These are phyloP conservation scores for Henckelia pumila DNA, from an alignment of 257 asterid species.

Conservation along the genomic window DNA sequence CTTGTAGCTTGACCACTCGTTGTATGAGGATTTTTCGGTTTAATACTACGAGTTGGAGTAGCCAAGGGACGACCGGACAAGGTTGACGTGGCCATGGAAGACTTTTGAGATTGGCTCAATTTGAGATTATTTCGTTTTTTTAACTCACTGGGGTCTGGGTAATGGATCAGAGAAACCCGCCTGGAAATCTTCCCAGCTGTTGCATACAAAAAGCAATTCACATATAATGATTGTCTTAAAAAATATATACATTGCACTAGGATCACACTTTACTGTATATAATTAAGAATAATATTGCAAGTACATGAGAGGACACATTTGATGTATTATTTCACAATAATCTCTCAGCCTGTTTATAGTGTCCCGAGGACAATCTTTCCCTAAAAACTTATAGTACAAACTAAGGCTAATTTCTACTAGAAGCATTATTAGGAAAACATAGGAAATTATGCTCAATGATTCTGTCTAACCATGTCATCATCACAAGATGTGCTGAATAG, in stretches of 20 bases:
- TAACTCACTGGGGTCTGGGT: background rate
- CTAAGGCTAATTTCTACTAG: background rate
- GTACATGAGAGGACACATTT: background rate
- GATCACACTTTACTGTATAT: background rate
- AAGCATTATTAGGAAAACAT: too few relatives aligned
- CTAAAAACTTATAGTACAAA: background rate
- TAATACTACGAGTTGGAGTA: conserved; percentile 4
- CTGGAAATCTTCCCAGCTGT: background rate
- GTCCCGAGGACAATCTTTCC: background rate
- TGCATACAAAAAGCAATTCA: background rate
- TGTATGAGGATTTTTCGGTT: conserved; percentile 32
- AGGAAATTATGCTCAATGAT: too few relatives aligned
- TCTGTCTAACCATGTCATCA: too few relatives aligned
- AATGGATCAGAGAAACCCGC: background rate
- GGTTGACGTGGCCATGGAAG: background rate
- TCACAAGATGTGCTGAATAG: too few relatives aligned
- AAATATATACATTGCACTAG: too few relatives aligned
- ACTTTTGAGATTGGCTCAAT: background rate
- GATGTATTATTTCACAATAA: background rate
- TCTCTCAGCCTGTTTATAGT: background rate
- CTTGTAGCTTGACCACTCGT: conserved; percentile 37
- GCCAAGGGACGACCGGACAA: background rate
- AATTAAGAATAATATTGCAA: background rate
- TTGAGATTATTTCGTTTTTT: background rate
- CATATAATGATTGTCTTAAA: background rate